Conservation (phyloP, 768 basidiomycete species). For the Leccinum pellstonianum region DNA sequence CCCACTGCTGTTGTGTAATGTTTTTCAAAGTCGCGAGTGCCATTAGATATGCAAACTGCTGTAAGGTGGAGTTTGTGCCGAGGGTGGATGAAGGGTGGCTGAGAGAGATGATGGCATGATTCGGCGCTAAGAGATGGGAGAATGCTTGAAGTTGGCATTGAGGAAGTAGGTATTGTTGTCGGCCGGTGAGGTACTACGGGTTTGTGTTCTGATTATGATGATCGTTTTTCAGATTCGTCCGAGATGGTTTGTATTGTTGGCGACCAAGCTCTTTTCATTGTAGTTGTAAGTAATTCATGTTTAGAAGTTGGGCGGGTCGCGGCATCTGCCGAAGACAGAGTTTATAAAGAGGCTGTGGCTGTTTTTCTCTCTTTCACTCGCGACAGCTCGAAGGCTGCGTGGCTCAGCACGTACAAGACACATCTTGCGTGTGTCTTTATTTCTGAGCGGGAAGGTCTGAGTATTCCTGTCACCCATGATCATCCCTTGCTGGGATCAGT, state of each 20-base stretch:
- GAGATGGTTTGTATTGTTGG: not conserved
- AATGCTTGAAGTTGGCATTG: not conserved
- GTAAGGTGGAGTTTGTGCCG: conserved; percentile 52
- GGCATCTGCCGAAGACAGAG: not conserved
- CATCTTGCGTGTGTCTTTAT: conserved; percentile 12
- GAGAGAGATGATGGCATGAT: conserved; percentile 15
- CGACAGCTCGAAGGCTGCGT: conserved; percentile 31
- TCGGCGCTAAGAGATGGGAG: not conserved
- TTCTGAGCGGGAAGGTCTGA: conserved; percentile 38
- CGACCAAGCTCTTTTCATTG: not conserved
- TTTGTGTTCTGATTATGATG: not conserved
- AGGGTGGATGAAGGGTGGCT: conserved; percentile 26
- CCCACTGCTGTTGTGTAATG: no score
- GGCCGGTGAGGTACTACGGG: not conserved
- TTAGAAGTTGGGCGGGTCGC: no score
- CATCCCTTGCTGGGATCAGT: conserved; percentile 30
- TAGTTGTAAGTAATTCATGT: no score
- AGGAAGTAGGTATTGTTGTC: not conserved
- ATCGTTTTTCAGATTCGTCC: not conserved
- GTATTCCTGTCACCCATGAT: conserved; percentile 27
- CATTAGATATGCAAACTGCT: no score
- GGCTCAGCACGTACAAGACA: conserved; percentile 29
- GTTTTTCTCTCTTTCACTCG: not conserved
- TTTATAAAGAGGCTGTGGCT: not conserved
- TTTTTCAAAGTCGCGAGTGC: no score